Evolutionary conservation across 1,284 basidiomycete genomes (phyloP).

Genomic region (Rhodotorula glutinis): DNA sequence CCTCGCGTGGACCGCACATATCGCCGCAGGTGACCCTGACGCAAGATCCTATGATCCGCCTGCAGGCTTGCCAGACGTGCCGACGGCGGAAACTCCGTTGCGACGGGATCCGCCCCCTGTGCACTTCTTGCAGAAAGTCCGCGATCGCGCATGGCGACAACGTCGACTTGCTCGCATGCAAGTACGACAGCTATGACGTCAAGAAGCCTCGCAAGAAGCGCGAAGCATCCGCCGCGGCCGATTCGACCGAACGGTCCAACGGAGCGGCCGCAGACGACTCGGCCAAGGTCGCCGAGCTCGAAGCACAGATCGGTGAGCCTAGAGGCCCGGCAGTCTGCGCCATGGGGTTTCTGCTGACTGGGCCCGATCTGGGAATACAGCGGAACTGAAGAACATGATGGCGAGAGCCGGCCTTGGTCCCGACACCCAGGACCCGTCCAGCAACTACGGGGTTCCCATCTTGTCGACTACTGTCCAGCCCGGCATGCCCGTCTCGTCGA

Average conservation of each 20-base stretch:
- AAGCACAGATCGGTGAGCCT: conserved; percentile 29
- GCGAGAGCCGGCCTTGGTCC: background rate
- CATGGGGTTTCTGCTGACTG: too few relatives aligned
- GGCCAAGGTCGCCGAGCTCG: conserved; percentile 24
- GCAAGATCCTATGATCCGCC: too few relatives aligned
- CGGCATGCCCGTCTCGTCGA: background rate
- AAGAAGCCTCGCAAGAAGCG: conserved; percentile 17
- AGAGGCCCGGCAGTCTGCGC: too few relatives aligned
- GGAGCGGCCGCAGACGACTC: background rate
- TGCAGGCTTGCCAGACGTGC: conserved; percentile 12
- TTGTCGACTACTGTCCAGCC: background rate
- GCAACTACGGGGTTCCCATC: background rate
- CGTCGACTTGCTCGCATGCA: conserved; percentile 9
- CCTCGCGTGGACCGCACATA: too few relatives aligned
- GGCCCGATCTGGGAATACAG: too few relatives aligned
- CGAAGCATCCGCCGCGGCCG: background rate
- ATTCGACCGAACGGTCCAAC: background rate
- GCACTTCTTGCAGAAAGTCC: conserved; percentile 16
- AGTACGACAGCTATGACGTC: conserved; percentile 18
- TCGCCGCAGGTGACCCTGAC: background rate
- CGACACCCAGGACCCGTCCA: background rate
- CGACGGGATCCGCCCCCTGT: conserved; percentile 23
- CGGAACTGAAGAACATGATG: conserved; percentile 6
- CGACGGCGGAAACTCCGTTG: conserved; percentile 30
- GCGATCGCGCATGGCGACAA: conserved; percentile 25